A percentile compares a stretch with the other conserved stretches of the same genome.
phyloP scores from a whole-genome alignment of 768 basidiomycete genomes.

The Russula emetica region DNA sequence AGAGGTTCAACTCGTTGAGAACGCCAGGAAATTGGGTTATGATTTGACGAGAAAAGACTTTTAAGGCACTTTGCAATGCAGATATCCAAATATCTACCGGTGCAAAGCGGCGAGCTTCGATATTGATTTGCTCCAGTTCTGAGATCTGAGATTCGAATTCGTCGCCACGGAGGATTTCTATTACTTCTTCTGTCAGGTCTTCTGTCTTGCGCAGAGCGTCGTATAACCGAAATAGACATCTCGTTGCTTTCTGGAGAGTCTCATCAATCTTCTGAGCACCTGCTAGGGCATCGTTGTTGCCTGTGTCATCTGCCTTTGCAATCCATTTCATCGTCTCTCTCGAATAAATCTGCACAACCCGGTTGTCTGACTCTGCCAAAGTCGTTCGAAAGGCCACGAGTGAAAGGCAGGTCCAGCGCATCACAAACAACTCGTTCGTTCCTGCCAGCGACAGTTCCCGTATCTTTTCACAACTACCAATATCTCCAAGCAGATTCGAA shows the following conservation, averaged over 20 bases:
- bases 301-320: not conserved
- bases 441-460: not conserved
- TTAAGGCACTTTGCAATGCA: not conserved
- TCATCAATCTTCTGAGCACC: not conserved
- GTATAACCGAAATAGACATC: not conserved
- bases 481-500: too few species aligned
- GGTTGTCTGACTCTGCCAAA: not conserved
- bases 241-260: not conserved
- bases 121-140: not conserved
- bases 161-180: not conserved
- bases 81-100: not conserved
- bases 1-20: too few species aligned
- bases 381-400: slow-evolving; percentile 14
- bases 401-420: slow-evolving; percentile 23
- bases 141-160: not conserved
- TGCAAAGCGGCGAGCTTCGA: not conserved
- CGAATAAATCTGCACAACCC: not conserved
- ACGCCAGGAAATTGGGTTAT: not conserved
- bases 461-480: not conserved
- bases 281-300: not conserved
- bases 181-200: not conserved
- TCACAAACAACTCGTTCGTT: not conserved
- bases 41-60: not conserved
- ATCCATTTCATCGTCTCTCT: not conserved
- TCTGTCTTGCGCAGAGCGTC: not conserved